Evolutionary conservation across 345 rosid genomes (phyloP), one percentile per base, ranked within the genome.

Genomic region (Eutrema yunnanense): DNA sequence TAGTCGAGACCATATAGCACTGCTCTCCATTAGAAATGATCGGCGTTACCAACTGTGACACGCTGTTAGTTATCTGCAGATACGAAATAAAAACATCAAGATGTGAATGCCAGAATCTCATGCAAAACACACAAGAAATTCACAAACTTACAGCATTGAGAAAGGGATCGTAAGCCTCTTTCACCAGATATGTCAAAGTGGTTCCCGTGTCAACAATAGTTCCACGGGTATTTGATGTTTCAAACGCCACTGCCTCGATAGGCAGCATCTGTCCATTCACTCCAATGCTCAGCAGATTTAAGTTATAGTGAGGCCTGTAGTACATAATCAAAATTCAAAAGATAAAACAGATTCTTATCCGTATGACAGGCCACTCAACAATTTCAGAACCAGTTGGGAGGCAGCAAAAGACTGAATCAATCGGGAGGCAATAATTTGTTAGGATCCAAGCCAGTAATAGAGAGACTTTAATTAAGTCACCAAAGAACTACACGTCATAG

Each of bases 161-260:
- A 74, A 96, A 89, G 62, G 92, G 92, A 73, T 85, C 84, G 69
- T 84, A 90, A 69, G 94, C 97, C 66, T 86, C 92, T 80, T 86
- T 90, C 62, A 92, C 91, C 42, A 96, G 86, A 74, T 96, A 96
- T 8, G 98, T 89, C 83, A 96, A 86, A 74, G 99, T 96, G 79
- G 99, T 96, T 79, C 99, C 99, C 0, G 98, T 85, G 82, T 96
- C 99, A 68, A 96, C 75, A 71, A 96, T 96, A 37, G 99, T 96
- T 49, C 96, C 99, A 49, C 85, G 86, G 73, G 76, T 87, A 77
- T 72, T 85, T 42, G 95, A 81, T 67, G 96, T 81, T 65, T 77
- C 78, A 73, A 96, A 92, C 44, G 80, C 91, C 13, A 87, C 74
- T 41, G 87, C 84, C 75, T 86, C 83, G 48, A 96, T 87, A 46